Evolutionary conservation across 805 yeast genomes (phyloP).

Genomic region (Starmera dryadoides): DNA sequence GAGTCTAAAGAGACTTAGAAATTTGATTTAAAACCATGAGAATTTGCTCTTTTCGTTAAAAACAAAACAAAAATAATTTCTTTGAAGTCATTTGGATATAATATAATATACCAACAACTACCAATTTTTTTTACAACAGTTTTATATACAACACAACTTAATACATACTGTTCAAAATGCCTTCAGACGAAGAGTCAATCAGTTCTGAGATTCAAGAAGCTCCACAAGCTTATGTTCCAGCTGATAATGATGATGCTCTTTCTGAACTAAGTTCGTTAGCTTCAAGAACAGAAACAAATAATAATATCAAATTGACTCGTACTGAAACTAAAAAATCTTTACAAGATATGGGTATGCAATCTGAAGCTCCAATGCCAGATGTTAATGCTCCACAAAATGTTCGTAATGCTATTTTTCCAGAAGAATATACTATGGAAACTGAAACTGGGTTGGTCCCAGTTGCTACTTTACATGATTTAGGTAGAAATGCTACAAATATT

Average conservation of each 20-base stretch:
- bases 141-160: no score
- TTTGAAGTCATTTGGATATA: no score
- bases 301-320: conserved; percentile 31
- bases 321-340: conserved; percentile 75
- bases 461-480: conserved; percentile 58
- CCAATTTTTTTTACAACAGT: no score
- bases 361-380: conserved; percentile 48
- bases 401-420: conserved; percentile 77
- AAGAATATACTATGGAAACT: conserved; percentile 86
- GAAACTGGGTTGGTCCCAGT: conserved; percentile 84
- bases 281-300: conserved; percentile 14
- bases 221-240: conserved; percentile 35
- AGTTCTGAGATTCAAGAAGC: conserved; percentile 10
- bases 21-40: no score
- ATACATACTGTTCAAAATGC: not conserved
- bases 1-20: no score
- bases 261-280: conserved; percentile 29
- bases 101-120: no score
- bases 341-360: conserved; percentile 51
- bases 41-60: no score
- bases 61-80: no score
- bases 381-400: conserved; percentile 46
- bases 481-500: conserved; percentile 39
- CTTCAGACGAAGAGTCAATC: conserved; percentile 17
- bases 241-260: conserved; percentile 36